Evolutionary conservation across 2,329 filamentous ascomycete species (phyloP).

Genomic region (Beauveria sp.): DNA sequence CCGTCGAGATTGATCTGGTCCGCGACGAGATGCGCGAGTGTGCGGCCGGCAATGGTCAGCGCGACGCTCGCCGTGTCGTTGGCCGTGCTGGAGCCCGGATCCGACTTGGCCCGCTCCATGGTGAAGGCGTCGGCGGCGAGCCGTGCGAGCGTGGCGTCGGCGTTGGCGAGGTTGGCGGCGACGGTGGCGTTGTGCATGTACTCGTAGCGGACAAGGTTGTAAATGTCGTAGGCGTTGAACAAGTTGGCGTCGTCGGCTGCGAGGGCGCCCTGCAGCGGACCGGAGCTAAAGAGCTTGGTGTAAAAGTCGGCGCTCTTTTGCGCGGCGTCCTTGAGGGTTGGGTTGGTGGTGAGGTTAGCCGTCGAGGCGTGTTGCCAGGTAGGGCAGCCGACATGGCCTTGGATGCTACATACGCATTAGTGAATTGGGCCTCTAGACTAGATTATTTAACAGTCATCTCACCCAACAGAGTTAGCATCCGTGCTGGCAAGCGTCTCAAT

Average conservation of each 20-base stretch:
- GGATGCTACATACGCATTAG: conserved; percentile 23
- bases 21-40: conserved; percentile 38
- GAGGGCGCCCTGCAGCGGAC: conserved; percentile 31
- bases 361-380: conserved; percentile 27
- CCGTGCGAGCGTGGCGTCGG: conserved; percentile 26
- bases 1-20: conserved; percentile 35
- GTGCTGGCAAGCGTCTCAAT: conserved; percentile 44
- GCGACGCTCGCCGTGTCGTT: conserved; percentile 28
- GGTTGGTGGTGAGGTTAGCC: conserved; percentile 20
- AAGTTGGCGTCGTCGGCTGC: conserved; percentile 29
- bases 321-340: conserved; percentile 18
- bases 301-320: conserved; percentile 33
- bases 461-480: conserved; percentile 41
- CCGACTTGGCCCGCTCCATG: conserved; percentile 49
- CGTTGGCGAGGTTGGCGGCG: conserved; percentile 27
- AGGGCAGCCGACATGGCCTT: conserved; percentile 31
- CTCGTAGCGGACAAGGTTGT: conserved; percentile 48
- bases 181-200: conserved; percentile 43
- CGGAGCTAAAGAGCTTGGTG: conserved; percentile 29
- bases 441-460: conserved; percentile 14
- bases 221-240: conserved; percentile 44
- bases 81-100: conserved; percentile 33
- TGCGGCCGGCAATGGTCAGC: conserved; percentile 45
- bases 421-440: not conserved
- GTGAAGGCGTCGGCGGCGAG: conserved; percentile 57